phyloP scores from a whole-genome alignment of 208 protist species.

The Leishmania amazonensis region DNA sequence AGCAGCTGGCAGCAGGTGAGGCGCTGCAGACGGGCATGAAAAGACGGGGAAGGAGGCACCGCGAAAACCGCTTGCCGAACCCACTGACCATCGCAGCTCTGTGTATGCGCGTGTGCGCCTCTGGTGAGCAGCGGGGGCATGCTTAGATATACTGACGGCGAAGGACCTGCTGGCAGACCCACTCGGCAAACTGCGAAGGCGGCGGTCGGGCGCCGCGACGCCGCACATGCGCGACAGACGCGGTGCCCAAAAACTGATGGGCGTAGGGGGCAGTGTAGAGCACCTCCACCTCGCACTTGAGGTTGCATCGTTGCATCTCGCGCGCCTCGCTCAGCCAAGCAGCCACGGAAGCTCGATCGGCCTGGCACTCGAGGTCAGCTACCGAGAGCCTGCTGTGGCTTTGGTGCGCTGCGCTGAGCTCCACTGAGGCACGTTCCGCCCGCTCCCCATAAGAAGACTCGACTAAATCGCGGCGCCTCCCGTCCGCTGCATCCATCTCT shows the following conservation, averaged over 20 bases:
- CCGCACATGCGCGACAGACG: background rate
- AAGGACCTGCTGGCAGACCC: constrained; percentile 45
- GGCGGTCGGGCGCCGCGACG: background rate
- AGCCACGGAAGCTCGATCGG: background rate
- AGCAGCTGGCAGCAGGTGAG: background rate
- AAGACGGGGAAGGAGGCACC: background rate
- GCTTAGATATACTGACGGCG: constrained; percentile 39
- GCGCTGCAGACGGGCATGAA: background rate
- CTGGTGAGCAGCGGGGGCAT: background rate
- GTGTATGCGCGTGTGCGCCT: background rate
- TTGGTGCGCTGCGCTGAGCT: background rate
- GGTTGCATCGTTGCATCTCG: constrained; percentile 16
- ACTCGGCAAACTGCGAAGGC: constrained; percentile 9
- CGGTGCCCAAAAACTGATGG: background rate
- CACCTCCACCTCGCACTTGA: constrained; percentile 39
- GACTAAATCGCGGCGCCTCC: background rate
- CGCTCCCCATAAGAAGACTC: background rate
- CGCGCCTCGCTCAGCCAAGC: constrained; percentile 25
- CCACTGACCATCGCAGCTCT: background rate
- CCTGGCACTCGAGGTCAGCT: background rate
- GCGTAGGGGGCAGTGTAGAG: constrained; percentile 31
- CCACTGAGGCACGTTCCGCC: background rate
- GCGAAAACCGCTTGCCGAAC: background rate
- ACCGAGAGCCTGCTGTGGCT: background rate
- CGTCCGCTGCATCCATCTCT: background rate